Base-by-base conservation (phyloP, 371 early-diverging fungal species). In the Nematocida minor region DNA sequence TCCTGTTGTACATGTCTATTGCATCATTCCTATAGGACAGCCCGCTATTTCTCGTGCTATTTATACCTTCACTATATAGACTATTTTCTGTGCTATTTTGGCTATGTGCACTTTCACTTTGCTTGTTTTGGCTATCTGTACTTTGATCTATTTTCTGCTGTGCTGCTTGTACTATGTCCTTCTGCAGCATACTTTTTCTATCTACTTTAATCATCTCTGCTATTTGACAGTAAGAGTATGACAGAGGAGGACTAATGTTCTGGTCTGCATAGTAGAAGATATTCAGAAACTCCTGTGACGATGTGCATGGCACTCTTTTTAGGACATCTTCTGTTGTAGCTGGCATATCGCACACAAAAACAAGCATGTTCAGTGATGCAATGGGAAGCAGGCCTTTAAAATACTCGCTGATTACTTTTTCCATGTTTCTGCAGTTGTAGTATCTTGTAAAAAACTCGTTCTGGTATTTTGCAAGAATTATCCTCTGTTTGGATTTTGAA, bases 391-490 rank as follows among this genome's bases (percentile, higher is more conserved):
- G 20, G 16, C 46, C 54, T 16, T 38, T 44, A 34, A 74, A 62
- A 27, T 74, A 74, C 4, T 49, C 63, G 9, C 49, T 25, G 11
- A 66, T 18, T 25, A 66, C 29, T 7, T 20, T 9, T 9, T 46
- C 34, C 9, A 46, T 25, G 22, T 20, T 14, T 1, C 49, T 25
- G 46, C 9, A 64, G 38, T 62, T 62, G 66, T 74, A 74, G 22
- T 74, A 47, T 29, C 2, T 11, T 25, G 77, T 62, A 42, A 74
- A 74, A 27, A 74, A 66, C 18, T 1, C 44, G 22, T 62, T 48
- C 48, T 74, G 77, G 66, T 55, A 74, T 42, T 74, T 38, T 0
- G 63, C 20, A 25, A 74, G 66, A 34, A 27, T 18, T 2, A 74
- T 36, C 27, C 25, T 16, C 16, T 53, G 11, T 34, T 64, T 74